Percentiles rank a stretch among this genome's conserved stretches.
phyloP scores from a whole-genome alignment of 257 asterid species.

The Solanum virginianum region DNA sequence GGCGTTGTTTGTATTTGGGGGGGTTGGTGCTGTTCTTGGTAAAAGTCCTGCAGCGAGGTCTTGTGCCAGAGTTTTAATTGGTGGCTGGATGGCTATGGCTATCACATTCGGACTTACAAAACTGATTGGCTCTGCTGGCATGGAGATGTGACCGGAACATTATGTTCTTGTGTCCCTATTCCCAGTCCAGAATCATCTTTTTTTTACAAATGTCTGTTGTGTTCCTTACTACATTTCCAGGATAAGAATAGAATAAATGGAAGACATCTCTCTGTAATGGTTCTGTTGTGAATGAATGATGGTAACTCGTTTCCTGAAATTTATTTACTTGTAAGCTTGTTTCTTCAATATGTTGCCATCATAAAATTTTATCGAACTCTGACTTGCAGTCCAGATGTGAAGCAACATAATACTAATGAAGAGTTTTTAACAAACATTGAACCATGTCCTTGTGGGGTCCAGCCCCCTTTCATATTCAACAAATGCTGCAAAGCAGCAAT shows the following conservation, averaged over 20 bases:
- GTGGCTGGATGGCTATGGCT: constrained; percentile 81
- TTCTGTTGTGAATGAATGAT: not conserved
- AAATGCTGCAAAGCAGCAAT: too few relatives aligned
- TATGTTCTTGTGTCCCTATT: not conserved
- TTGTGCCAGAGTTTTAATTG: constrained; percentile 43
- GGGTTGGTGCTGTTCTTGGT: constrained; percentile 49
- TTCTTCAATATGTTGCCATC: not conserved
- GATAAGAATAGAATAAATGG: not conserved
- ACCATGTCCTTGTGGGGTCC: too few relatives aligned
- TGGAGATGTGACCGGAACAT: constrained; percentile 16
- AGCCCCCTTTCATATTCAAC: too few relatives aligned
- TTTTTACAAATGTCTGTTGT: not conserved
- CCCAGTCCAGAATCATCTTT: not conserved
- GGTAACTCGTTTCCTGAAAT: not conserved
- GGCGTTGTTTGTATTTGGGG: constrained; percentile 45
- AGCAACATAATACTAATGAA: not conserved
- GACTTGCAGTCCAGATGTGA: not conserved
- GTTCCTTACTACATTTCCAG: not conserved
- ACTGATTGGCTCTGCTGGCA: constrained; percentile 31
- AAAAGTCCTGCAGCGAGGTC: constrained; percentile 26
- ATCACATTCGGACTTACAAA: constrained; percentile 61
- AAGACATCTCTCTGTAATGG: not conserved
- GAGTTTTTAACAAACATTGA: not conserved
- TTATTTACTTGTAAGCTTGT: not conserved
- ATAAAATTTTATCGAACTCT: not conserved